Evolutionary conservation across 2,329 filamentous ascomycete genomes (phyloP).

Genomic region (Raffaelea arxii): DNA sequence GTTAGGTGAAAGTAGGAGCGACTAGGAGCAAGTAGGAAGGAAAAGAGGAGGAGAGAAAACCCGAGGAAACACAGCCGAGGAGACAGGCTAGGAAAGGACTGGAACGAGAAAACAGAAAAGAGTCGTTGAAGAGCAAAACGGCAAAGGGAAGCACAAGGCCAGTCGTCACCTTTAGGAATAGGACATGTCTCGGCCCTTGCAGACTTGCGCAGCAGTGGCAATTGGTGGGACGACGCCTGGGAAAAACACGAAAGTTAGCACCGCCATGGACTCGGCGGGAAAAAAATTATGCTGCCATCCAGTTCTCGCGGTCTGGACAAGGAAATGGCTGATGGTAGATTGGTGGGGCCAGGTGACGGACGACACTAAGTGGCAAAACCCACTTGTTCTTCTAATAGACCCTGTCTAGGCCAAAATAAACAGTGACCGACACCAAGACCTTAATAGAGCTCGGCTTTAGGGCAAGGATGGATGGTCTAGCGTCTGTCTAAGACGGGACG

Average conservation of each 20-base stretch:
- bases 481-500: conserved; percentile 1
- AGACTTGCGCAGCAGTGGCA: conserved; percentile 8
- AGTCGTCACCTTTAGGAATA: conserved; percentile 8
- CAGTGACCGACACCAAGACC: conserved; percentile 8
- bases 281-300: too few relatives aligned
- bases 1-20: neutral
- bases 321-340: conserved; percentile 7
- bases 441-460: conserved; percentile 7
- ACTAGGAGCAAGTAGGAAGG: neutral
- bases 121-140: neutral
- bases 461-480: conserved; percentile 3
- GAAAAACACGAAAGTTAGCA: conserved; percentile 10
- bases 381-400: conserved; percentile 12
- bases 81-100: too few relatives aligned
- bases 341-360: conserved; percentile 15
- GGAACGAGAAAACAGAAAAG: neutral
- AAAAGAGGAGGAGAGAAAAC: neutral
- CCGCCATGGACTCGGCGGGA: neutral
- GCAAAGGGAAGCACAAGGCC: neutral
- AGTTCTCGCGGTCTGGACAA: neutral
- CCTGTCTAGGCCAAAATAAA: conserved; percentile 12
- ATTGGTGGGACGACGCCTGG: conserved; percentile 10
- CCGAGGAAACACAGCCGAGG: too few relatives aligned
- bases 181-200: conserved; percentile 7
- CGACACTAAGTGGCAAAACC: conserved; percentile 13